Evolutionary conservation across 2,329 filamentous ascomycete genomes (phyloP).

Genomic region (Colletotrichum tabaci): DNA sequence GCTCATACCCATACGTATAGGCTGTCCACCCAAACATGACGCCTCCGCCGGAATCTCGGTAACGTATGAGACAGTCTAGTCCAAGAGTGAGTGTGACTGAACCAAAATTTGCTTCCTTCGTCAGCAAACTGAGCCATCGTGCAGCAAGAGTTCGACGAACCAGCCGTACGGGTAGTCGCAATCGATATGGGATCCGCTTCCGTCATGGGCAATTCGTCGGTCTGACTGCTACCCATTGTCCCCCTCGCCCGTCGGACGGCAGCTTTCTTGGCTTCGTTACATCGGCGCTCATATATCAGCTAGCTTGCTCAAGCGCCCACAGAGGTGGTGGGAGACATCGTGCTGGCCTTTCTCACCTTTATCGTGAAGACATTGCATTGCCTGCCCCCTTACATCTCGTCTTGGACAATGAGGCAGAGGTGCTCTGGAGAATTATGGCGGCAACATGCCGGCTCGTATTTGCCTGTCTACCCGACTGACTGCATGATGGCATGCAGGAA

Average conservation of each 20-base stretch:
- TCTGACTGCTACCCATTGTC: background rate
- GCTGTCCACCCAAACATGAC: background rate
- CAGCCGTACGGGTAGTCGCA: background rate
- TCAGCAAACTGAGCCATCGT: background rate
- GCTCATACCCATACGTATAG: background rate
- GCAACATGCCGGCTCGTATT: constrained; percentile 11
- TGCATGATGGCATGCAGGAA: constrained; percentile 36
- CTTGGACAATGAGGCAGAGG: background rate
- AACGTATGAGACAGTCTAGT: background rate
- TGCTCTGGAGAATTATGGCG: background rate
- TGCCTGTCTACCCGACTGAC: constrained; percentile 26
- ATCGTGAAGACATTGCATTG: background rate
- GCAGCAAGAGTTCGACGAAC: background rate
- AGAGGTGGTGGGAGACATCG: too few species aligned
- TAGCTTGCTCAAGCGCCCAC: background rate
- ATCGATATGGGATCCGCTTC: background rate
- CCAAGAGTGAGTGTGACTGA: background rate
- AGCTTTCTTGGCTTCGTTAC: constrained; percentile 4
- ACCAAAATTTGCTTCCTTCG: background rate
- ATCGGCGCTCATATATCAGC: constrained; percentile 9
- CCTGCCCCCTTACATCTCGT: background rate
- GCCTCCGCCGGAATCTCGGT: background rate
- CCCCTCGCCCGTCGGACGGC: background rate
- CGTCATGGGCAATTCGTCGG: background rate
- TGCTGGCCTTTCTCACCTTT: background rate